phyloP scores from a whole-genome alignment of 371 early-diverging fungal genomes.

The Saksenaea vasiformis region DNA sequence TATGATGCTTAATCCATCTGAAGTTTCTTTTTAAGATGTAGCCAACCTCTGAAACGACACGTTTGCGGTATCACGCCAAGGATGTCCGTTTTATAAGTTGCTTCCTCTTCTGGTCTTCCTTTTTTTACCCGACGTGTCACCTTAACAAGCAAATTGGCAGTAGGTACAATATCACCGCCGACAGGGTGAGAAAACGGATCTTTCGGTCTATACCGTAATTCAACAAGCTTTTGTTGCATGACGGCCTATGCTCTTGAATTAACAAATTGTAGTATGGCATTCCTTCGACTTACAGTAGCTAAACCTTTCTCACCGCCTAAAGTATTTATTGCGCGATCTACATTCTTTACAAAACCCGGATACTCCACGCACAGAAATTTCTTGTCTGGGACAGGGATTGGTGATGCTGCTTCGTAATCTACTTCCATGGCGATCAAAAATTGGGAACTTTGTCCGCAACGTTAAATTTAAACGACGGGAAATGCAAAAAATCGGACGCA shows the following conservation, averaged over 20 bases:
- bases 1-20: no score
- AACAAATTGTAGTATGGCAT: no score
- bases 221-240: slow-evolving; percentile 26
- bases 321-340: slow-evolving; percentile 45
- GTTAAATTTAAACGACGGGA: no score
- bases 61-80: slow-evolving; percentile 51
- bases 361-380: slow-evolving; percentile 59
- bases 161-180: slow-evolving; percentile 50
- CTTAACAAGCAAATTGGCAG: slow-evolving; percentile 58
- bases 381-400: slow-evolving; percentile 19
- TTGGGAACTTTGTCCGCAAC: no score
- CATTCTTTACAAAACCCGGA: slow-evolving; percentile 55
- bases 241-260: slow-evolving; percentile 7
- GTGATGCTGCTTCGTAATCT: not conserved
- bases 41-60: slow-evolving; percentile 55
- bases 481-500: no score
- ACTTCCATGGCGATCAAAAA: not conserved
- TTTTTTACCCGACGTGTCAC: slow-evolving; percentile 55
- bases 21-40: not conserved
- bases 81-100: slow-evolving; percentile 36
- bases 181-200: slow-evolving; percentile 71
- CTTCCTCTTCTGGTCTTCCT: slow-evolving; percentile 29
- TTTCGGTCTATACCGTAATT: slow-evolving; percentile 52
- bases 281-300: slow-evolving; percentile 20
- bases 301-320: slow-evolving; percentile 54